Evolutionary conservation across 1,139 yeast genomes (phyloP), one percentile per base, ranked within the genome.

Genomic region (Komagataea norvegica): DNA sequence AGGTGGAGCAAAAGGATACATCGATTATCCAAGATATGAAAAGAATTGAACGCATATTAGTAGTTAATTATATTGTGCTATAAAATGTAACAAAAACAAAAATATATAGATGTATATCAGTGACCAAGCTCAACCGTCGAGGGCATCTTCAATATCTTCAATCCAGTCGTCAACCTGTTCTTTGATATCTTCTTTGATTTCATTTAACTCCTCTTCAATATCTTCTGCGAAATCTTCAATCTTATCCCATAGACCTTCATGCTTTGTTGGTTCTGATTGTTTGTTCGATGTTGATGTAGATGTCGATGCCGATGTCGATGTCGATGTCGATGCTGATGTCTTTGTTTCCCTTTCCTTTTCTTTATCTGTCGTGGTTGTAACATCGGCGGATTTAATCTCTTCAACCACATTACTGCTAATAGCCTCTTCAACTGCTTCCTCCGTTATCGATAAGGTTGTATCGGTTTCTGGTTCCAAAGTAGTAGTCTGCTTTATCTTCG

Each of bases 141-240:
- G 39, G 1, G 59, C 56, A 22, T 64, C 67, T 26, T 54, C 62
- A 14, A 65, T 33, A 7, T 57, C 62, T 5, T 63, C 67, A 11
- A 56, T 46, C n/a, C 64, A 34, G 14, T 61, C 61, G 7, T 52
- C 63, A 9, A 58, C 29, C 4, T 57, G 41, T 7, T 55, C 57
- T 3, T 51, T 54, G 21, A 62, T 37, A 23, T 48, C 50, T n/a
- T 47, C 36, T 2, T 27, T 38, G 3, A 43, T 3, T 17, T 46
- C 49, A 6, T 42, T 44, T 22, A 38, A 33, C n/a, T 40, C 36
- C 29, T 33, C 37, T 10, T 26, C 44, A 5, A 45, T 23, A 24
- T 37, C 43, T 8, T 47, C 52, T 3, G 35, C 31, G 9, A 45
- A 25, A 6, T 41, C 43, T 2, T 45, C 52, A 16, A 42, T 34